Conservation (phyloP, 257 asterid genomes). For the Rubia yunnanensis region DNA sequence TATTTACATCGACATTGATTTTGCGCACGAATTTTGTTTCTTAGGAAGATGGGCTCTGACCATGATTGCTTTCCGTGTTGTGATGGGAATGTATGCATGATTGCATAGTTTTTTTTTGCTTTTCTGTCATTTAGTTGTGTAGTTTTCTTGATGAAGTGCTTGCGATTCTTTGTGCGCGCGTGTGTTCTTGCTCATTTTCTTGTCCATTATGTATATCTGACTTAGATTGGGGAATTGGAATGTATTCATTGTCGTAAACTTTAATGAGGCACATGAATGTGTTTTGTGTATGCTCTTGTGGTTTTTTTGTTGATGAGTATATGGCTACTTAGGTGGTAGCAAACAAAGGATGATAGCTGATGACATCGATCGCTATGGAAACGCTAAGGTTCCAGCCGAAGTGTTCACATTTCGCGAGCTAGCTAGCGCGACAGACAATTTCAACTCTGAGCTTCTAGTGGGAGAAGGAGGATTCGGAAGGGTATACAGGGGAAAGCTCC, state of each 20-base stretch:
- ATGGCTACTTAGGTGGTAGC: slow-evolving; percentile 27
- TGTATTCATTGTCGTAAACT: background rate
- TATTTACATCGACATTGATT: too few relatives aligned
- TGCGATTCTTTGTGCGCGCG: too few relatives aligned
- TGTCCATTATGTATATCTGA: too few relatives aligned
- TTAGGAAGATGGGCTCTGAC: background rate
- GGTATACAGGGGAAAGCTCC: slow-evolving; percentile 71
- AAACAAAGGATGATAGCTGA: slow-evolving; percentile 47
- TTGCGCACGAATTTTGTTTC: background rate
- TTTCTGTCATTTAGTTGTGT: too few relatives aligned
- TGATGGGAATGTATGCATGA: background rate
- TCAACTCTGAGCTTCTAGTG: slow-evolving; percentile 58
- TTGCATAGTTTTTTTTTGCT: background rate
- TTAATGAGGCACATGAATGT: too few relatives aligned
- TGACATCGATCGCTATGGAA: slow-evolving; percentile 36
- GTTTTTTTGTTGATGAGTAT: background rate
- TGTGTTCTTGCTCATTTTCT: too few relatives aligned
- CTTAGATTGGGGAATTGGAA: too few relatives aligned
- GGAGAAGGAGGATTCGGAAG: slow-evolving; percentile 94
- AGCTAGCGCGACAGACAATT: slow-evolving; percentile 70
- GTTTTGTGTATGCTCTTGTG: background rate
- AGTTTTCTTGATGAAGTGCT: too few relatives aligned
- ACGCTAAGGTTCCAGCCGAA: slow-evolving; percentile 44
- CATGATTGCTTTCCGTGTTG: background rate
- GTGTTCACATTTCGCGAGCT: slow-evolving; percentile 74